A percentile compares a stretch with the other conserved stretches of the same genome.
Conservation (phyloP, 1,284 basidiomycete species). For the Thelephora terrestris region DNA sequence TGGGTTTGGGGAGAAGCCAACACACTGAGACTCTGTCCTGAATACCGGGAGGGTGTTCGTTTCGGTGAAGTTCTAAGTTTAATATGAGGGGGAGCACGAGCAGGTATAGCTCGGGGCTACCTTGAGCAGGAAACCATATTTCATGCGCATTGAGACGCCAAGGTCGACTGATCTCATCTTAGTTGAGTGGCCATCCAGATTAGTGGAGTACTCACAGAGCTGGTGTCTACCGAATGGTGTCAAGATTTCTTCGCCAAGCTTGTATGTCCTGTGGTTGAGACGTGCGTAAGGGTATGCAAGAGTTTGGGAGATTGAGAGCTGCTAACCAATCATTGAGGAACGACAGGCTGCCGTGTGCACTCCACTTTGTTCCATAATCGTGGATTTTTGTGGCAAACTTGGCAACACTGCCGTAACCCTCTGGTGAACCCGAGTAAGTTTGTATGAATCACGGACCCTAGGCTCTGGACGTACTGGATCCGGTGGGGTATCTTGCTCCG, state of each 20-base stretch:
- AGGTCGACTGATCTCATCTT: slow-evolving; percentile 30
- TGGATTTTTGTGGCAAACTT: slow-evolving; percentile 34
- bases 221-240: slow-evolving; percentile 48
- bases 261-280: slow-evolving; percentile 23
- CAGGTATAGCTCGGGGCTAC: slow-evolving; percentile 30
- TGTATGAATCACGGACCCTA: neutral
- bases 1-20: neutral
- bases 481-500: slow-evolving; percentile 43
- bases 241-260: slow-evolving; percentile 46
- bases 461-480: slow-evolving; percentile 14
- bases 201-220: slow-evolving; percentile 24
- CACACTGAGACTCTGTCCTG: slow-evolving; percentile 73
- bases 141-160: slow-evolving; percentile 37
- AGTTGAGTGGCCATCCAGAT: neutral
- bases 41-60: slow-evolving; percentile 70
- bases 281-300: neutral
- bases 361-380: slow-evolving; percentile 25
- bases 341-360: slow-evolving; percentile 33
- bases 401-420: slow-evolving; percentile 18
- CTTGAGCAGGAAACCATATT: slow-evolving; percentile 50
- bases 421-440: neutral
- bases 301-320: neutral
- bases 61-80: slow-evolving; percentile 60
- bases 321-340: slow-evolving; percentile 45
- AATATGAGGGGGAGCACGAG: slow-evolving; percentile 28